Evolutionary conservation across 2,329 filamentous ascomycete species (phyloP).

Genomic region (Cladosporium colombiae): DNA sequence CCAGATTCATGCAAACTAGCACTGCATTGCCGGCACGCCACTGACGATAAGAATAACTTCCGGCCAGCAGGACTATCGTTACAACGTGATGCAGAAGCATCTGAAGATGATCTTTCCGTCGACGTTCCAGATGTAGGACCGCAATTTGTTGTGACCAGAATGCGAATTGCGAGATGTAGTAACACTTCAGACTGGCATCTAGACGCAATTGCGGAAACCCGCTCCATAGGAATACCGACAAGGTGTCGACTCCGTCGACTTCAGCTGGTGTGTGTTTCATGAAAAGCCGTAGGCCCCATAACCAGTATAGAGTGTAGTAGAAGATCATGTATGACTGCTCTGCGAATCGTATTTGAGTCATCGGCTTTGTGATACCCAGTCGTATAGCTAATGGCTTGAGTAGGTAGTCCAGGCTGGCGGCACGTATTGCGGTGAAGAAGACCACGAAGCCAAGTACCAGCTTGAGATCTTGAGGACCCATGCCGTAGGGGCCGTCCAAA

Average conservation of each 20-base stretch:
- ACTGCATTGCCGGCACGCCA: constrained; percentile 87
- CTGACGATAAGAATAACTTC: constrained; percentile 83
- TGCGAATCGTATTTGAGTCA: constrained; percentile 60
- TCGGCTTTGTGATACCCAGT: constrained; percentile 66
- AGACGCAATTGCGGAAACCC: constrained; percentile 80
- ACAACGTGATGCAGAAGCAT: constrained; percentile 96
- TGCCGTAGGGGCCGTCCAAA: constrained; percentile 62
- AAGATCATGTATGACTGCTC: constrained; percentile 91
- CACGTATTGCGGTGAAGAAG: constrained; percentile 83
- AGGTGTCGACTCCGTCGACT: constrained; percentile 21
- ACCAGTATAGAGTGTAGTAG: constrained; percentile 82
- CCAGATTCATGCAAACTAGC: constrained; percentile 88
- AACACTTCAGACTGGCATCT: constrained; percentile 75
- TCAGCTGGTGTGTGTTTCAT: constrained; percentile 30
- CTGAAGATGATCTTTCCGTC: constrained; percentile 90
- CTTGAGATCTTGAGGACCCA: constrained; percentile 77
- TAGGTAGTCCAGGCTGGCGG: constrained; percentile 82
- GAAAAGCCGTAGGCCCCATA: constrained; percentile 69
- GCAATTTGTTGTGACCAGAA: constrained; percentile 96
- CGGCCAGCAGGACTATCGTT: constrained; percentile 76
- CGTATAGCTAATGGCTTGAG: constrained; percentile 73
- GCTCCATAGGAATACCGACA: constrained; percentile 64
- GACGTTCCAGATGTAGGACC: constrained; percentile 91
- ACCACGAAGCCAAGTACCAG: constrained; percentile 77
- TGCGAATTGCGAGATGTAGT: constrained; percentile 84